Conservation (phyloP, 208 protist species). For the Phytomonas sp. region DNA sequence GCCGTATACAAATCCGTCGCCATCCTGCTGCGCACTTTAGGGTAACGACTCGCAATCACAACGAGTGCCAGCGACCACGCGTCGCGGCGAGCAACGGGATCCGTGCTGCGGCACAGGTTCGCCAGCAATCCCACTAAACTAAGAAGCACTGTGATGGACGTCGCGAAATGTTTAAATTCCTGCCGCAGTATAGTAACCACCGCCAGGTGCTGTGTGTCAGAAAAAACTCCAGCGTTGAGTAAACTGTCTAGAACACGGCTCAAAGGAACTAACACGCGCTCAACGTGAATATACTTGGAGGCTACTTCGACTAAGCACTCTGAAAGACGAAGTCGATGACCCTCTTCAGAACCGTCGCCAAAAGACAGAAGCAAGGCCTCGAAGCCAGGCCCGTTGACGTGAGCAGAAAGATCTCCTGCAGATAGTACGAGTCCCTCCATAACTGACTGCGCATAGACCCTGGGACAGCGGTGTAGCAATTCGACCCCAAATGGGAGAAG, state of each 20-base stretch:
- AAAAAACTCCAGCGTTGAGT: slow-evolving; percentile 47
- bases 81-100: slow-evolving; percentile 30
- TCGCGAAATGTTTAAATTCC: slow-evolving; percentile 69
- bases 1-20: slow-evolving; percentile 83
- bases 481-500: slow-evolving; percentile 32
- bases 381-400: slow-evolving; percentile 57
- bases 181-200: slow-evolving; percentile 51
- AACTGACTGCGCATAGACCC: slow-evolving; percentile 35
- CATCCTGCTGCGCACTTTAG: slow-evolving; percentile 83
- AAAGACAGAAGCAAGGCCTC: slow-evolving; percentile 54
- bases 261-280: slow-evolving; percentile 79
- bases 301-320: slow-evolving; percentile 47
- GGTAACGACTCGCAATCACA: slow-evolving; percentile 87
- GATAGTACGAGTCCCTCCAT: slow-evolving; percentile 80
- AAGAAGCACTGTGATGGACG: slow-evolving; percentile 68
- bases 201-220: slow-evolving; percentile 24
- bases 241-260: slow-evolving; percentile 49
- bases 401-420: slow-evolving; percentile 76
- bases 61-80: slow-evolving; percentile 68
- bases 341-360: slow-evolving; percentile 1
- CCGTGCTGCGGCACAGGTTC: slow-evolving; percentile 50
- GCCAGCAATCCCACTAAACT: slow-evolving; percentile 58
- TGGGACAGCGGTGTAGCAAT: slow-evolving; percentile 34
- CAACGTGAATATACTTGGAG: slow-evolving; percentile 33
- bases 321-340: slow-evolving; percentile 24